Evolutionary conservation across 2,329 filamentous ascomycete species (phyloP), one percentile per base, ranked within the genome.

Genomic region (Diaporthe velutina): DNA sequence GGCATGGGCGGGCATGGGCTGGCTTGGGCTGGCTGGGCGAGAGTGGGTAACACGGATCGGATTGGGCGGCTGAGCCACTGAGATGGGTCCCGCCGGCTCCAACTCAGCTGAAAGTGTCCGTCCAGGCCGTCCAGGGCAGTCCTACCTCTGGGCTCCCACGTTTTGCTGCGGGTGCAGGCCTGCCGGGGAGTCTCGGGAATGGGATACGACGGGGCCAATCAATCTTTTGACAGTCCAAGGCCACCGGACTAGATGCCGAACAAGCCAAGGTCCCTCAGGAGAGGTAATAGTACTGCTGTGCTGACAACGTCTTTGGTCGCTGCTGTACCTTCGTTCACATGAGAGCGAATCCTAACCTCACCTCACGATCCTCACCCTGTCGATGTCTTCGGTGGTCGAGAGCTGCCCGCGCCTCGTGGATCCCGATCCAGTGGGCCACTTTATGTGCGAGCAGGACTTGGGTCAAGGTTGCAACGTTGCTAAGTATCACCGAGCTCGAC

Each of bases 21-120:
- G 45, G 48, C 38, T 30, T 30, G 42, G 45, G 42, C 70, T 42
- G 64, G 64, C 64, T 68, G 67, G 67, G 50, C 50, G 12, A 22
- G 25, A 17, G 50, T 70, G 70, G 57, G 35, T 55, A 72, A 54
- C 68, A n/a, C n/a, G n/a, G 54, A 64, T 40, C 45, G 64, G 64
- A 68, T 68, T 68, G 64, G 64, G 64, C 64, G 64, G 64, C 64
- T 68, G 64, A 68, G 57, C 70, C 70, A 72, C 57, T 72, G 50
- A 33, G n/a, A 68, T 68, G 64, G 61, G 61, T 52, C 61, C 61
- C 15, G 30, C 45, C 45, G 52, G 45, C 30, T 52, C 61, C 61
- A 67, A 38, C 30, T 15, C 33, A 68, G 64, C 64, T 68, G 64
- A 54, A 54, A 22, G 30, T 30, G 50, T 19, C 61, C 42, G 42